Base-by-base conservation (phyloP, 306 rosid genomes). In the Vigna reflexopilosa region DNA sequence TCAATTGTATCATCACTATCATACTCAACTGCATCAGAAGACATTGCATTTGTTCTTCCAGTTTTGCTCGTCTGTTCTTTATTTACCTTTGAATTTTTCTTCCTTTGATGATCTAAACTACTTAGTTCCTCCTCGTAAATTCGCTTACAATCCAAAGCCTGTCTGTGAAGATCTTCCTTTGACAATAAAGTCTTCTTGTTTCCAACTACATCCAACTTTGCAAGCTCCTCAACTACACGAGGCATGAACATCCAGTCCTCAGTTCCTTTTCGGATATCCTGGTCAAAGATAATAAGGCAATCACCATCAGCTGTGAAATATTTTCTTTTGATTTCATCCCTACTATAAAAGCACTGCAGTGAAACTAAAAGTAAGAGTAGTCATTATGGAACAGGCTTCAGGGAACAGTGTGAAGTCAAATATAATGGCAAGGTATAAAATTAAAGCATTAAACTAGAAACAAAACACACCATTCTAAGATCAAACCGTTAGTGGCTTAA, bases 1-100 rank as follows among this genome's bases (percentile, higher is more conserved):
- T 90, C 98, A 13, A 90, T 56, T 12, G 98, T 94, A 48, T 90
- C 96, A 77, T 94, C 96, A 77, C 95, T 94, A 62, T 94, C 97
- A 73, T 89, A 92, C 44, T 73, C 94, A 14, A 28, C 67, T 55
- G 80, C 84, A 58, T 63, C 58, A 65, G 74, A 61, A 45, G 69
- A 34, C 28, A 13, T 48, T 26, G 24, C 82, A 67, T 81, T 77
- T 20, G 77, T 61, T 84, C 75, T 83, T 73, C 75, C 84, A 30
- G 14, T 67, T 72, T 77, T 80, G 67, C 59, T 61, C 7, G 7
- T 54, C 30, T 73, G 77, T 28, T 81, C 77, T 72, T 81, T 79
- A 52, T 44, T 82, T 61, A 24, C 62, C 75, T 78, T 79, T 19
- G 76, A 80, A 19, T 81, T 90, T 55, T 79, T 84, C 80, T 80